Conservation (phyloP, 2,329 filamentous ascomycete species). For the Fusarium bactridioides region DNA sequence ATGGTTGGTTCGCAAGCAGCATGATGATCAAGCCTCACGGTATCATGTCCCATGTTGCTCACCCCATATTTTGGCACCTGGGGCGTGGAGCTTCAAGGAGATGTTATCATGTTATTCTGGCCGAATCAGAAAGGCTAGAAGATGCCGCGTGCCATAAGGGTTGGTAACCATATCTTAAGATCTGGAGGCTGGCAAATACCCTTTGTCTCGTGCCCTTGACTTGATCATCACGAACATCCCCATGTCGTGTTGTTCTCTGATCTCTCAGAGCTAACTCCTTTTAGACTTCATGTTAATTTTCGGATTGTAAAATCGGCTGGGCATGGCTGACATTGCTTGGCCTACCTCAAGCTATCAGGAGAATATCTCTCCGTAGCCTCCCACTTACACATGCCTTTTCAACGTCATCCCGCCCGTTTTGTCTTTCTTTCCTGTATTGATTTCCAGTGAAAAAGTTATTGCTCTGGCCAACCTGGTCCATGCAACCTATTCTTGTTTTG, state of each 20-base stretch:
- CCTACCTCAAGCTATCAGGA: background rate
- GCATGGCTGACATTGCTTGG: background rate
- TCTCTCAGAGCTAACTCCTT: background rate
- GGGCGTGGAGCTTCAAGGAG: background rate
- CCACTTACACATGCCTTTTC: background rate
- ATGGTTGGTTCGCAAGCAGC: background rate
- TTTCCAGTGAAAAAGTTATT: background rate
- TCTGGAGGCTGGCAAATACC: background rate
- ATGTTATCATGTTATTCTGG: background rate
- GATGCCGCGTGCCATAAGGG: conserved; percentile 1
- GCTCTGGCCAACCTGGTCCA: background rate
- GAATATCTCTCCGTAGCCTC: background rate
- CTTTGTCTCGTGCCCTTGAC: conserved; percentile 1
- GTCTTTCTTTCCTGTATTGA: background rate
- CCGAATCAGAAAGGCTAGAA: conserved; percentile 6
- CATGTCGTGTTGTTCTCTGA: background rate
- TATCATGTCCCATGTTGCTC: background rate
- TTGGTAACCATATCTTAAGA: background rate
- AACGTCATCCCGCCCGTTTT: background rate
- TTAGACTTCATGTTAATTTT: background rate
- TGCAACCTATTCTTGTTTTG: background rate
- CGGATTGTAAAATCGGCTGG: background rate
- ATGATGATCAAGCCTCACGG: background rate
- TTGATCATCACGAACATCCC: background rate
- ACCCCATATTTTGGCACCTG: background rate